Evolutionary conservation across 108 stramenopile genomes (phyloP), one percentile per base, ranked within the genome.

Genomic region (Nannochloropsis granulata): DNA sequence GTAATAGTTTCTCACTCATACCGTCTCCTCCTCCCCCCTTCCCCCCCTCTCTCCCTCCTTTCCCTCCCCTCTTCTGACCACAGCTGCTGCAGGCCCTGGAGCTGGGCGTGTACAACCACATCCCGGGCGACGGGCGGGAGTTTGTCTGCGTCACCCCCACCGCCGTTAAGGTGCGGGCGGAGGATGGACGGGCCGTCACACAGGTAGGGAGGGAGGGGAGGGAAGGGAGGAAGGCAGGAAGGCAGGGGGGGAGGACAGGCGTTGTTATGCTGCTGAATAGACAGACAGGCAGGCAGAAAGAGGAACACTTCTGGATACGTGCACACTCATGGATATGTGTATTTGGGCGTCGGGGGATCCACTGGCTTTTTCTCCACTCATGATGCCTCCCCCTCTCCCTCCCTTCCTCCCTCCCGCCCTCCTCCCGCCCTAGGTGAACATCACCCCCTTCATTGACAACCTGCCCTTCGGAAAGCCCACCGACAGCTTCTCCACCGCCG

Each of bases 81-180:
- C 56, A 71, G 56, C 56, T 79, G 0, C 90, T 96, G 12, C 89
- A 93, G 78, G 96, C 96, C 16, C 86, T 98, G 19, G 94, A 97
- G 88, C 88, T 94, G 14, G 97, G 96, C 34, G 90, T 95, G 56
- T 97, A 96, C 89, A 93, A 94, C 85, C 97, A 98, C 86, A 90
- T 98, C 44, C 96, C 96, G 0, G 96, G 96, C 13, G 97, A 98
- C 84, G 97, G 97, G 3, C 91, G 97, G 79, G 97, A 98, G 86
- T 94, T 94, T 85, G 94, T 95, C 78, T 92, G 94, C 19, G 92
- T 92, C n/a, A 78, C 87, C 43, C 83, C 87, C n/a, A 88, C 88
- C 78, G 92, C 95, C 16, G 92, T 94, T 19, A 97, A 97, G 87
- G 93, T 98, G 83, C 91, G 96, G 23, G 95, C 96, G 13, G 97